Evolutionary conservation across 768 basidiomycete species (phyloP).

Genomic region (Psilocybe azurescens): DNA sequence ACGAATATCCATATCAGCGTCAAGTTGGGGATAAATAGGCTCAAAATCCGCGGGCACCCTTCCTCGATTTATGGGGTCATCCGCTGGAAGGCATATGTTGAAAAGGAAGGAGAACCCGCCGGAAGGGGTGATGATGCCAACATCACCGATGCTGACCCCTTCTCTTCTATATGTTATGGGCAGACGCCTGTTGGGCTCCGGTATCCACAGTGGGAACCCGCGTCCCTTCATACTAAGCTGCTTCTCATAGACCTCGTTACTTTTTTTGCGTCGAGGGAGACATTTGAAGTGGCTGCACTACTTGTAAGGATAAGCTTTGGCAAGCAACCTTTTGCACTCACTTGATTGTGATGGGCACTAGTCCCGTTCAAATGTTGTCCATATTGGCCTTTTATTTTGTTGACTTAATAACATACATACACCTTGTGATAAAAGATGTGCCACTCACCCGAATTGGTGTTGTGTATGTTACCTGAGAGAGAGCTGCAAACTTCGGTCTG

Average conservation of each 20-base stretch:
- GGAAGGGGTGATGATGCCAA: constrained; percentile 38
- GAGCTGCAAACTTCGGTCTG: background rate
- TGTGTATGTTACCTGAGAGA: too few species aligned
- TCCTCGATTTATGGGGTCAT: constrained; percentile 22
- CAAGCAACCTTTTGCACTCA: too few species aligned
- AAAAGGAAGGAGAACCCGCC: constrained; percentile 34
- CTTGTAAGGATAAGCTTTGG: too few species aligned
- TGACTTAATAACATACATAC: too few species aligned
- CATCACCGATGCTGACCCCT: constrained; percentile 42
- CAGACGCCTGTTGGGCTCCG: constrained; percentile 30
- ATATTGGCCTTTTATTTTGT: too few species aligned
- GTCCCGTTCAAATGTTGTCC: too few species aligned
- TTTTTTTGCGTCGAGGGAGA: background rate
- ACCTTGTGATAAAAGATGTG: too few species aligned
- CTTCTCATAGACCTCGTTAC: constrained; percentile 6
- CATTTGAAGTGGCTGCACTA: background rate
- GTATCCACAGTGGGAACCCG: constrained; percentile 40
- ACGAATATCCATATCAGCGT: constrained; percentile 7
- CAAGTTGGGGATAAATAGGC: constrained; percentile 1
- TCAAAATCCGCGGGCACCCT: constrained; percentile 28
- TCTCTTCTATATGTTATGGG: constrained; percentile 24
- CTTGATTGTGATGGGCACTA: too few species aligned
- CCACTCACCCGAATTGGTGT: too few species aligned
- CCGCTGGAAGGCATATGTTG: constrained; percentile 29
- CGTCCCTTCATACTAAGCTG: constrained; percentile 22